Percentiles rank a stretch among this genome's conserved stretches.
Evolutionary conservation across 1,139 yeast genomes (phyloP).

Genomic region (Sugiyamaella grinbergsii): DNA sequence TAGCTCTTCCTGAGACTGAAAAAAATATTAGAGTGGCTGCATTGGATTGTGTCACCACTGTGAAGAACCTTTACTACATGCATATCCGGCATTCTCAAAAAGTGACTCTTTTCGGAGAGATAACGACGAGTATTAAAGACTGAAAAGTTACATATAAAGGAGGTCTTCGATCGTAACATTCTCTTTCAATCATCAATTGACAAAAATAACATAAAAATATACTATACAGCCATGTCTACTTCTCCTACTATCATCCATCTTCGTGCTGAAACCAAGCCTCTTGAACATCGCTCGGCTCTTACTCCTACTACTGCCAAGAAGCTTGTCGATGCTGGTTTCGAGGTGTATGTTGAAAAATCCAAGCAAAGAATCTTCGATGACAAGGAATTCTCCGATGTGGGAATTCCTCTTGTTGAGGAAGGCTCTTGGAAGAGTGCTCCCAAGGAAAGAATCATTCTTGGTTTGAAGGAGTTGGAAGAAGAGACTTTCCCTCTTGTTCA

Average conservation of each 20-base stretch:
- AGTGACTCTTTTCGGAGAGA: constrained; percentile 12
- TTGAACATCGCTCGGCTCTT: constrained; percentile 95
- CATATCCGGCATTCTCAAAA: background rate
- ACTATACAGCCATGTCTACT: constrained; percentile 5
- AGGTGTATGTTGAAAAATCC: constrained; percentile 83
- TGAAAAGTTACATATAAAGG: constrained; percentile 12
- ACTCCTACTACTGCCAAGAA: constrained; percentile 89
- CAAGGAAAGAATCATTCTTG: constrained; percentile 81
- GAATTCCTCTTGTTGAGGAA: constrained; percentile 86
- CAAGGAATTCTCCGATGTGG: constrained; percentile 73
- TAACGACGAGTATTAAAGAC: too few relatives aligned
- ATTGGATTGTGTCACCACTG: constrained; percentile 1
- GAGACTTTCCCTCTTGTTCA: constrained; percentile 91
- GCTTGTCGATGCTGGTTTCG: constrained; percentile 84
- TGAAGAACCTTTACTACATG: too few relatives aligned
- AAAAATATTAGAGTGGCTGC: background rate
- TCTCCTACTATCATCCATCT: constrained; percentile 55
- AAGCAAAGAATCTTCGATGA: constrained; percentile 76
- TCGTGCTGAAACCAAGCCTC: constrained; percentile 95
- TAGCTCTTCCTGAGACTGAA: background rate
- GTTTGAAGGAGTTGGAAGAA: constrained; percentile 95
- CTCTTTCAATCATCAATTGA: background rate
- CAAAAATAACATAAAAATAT: too few relatives aligned
- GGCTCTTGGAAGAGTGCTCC: constrained; percentile 96
- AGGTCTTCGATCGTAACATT: too few relatives aligned